These are phyloP conservation scores for Scedosporium minutisporum DNA, from an alignment of 2,329 filamentous ascomycete genomes.

Conservation along the genomic window DNA sequence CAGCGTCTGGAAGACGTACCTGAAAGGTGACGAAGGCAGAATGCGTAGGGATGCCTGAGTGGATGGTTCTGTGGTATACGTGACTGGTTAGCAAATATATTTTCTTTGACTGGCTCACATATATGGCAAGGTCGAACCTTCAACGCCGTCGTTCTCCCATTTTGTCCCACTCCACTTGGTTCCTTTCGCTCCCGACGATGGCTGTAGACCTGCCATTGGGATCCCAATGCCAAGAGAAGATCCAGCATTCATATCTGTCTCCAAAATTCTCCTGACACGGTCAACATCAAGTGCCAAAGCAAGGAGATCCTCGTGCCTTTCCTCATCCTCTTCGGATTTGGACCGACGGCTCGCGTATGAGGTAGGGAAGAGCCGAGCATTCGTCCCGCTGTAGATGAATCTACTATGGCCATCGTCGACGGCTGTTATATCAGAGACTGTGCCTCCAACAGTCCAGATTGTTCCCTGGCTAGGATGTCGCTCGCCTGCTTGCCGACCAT, in stretches of 20 bases:
- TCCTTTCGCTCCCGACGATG: slow-evolving; percentile 14
- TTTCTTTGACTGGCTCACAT: too few species aligned
- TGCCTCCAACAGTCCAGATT: slow-evolving; percentile 8
- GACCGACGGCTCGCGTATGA: slow-evolving; percentile 32
- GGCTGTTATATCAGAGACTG: slow-evolving; percentile 22
- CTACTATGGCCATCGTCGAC: slow-evolving; percentile 55
- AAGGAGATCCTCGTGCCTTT: slow-evolving; percentile 63
- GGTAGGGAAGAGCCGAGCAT: slow-evolving; percentile 55
- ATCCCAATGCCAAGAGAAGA: slow-evolving; percentile 19
- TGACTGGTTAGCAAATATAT: not conserved
- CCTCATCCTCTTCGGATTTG: slow-evolving; percentile 47
- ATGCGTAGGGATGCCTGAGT: slow-evolving; percentile 3
- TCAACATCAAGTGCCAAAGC: slow-evolving; percentile 77
- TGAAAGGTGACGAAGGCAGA: slow-evolving; percentile 9
- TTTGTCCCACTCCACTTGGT: slow-evolving; percentile 32
- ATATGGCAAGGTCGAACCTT: slow-evolving; percentile 5
- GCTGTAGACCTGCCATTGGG: slow-evolving; percentile 12
- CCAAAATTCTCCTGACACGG: slow-evolving; percentile 55
- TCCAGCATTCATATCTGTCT: slow-evolving; percentile 16
- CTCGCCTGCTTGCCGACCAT: not conserved
- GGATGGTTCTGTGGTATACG: slow-evolving; percentile 8
- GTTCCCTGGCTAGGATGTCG: slow-evolving; percentile 5
- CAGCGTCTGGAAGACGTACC: slow-evolving; percentile 2
- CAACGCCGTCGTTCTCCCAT: slow-evolving; percentile 20
- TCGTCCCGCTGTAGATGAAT: slow-evolving; percentile 59